Evolutionary conservation across 2,329 filamentous ascomycete genomes (phyloP), one percentile per base, ranked within the genome.

Genomic region (Ophiostoma perfectum): DNA sequence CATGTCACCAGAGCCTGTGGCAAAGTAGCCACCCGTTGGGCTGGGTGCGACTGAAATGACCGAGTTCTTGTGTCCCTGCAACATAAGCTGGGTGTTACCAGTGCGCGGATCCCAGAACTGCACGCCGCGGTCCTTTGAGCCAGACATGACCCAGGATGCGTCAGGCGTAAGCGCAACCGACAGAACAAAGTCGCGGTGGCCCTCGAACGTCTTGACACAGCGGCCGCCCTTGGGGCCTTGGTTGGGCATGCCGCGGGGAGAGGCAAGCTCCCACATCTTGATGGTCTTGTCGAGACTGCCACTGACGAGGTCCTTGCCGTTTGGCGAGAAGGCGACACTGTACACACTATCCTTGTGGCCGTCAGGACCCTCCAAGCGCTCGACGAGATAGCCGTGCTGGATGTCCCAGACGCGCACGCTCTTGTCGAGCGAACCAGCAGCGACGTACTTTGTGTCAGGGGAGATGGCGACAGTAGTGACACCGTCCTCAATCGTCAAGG

Each of bases 31-130:
- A 69, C 93, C 93, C 47, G 86, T 88, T 16, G 95, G 95, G 78
- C 93, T 96, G 36, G 95, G 95, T 1, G 95, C 94, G 66, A 99
- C 95, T 2, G 93, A 97, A 75, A 98, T 98, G 74, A 99, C 95
- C 11, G 92, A 97, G 80, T 98, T 98, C 84, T 98, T 98, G 78
- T 99, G 95, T 39, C 95, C 95, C 79, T 98, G 95, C 71, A 99
- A 86, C 95, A 98, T 98, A 77, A 99, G 90, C 80, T 98, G 94
- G 0, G 94, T 96, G 73, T 91, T 90, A 47, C 94, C 95, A 27
- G 93, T 97, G 74, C 90, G 86, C 27, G 95, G 94, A 76, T 99
- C 94, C 95, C 95, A 99, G 83, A 99, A 98, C 77, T 98, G 95
- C 36, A 99, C 95, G 65, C 95, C 94, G 66, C 95, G 88, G 76